Conservation (phyloP, 2,329 filamentous ascomycete species). For the Trichoderma gracile region DNA sequence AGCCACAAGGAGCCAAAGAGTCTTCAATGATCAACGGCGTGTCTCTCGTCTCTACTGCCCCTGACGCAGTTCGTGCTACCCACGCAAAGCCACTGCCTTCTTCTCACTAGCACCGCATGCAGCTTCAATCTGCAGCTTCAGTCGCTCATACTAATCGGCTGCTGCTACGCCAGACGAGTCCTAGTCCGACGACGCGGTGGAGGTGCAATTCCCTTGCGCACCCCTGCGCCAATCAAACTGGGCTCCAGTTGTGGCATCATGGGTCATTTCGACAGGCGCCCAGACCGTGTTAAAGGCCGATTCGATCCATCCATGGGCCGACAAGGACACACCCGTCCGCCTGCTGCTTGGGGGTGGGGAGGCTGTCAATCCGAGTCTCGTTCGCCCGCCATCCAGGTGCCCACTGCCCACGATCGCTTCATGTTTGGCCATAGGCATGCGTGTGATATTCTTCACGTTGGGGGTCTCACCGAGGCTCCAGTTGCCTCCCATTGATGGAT, state of each 20-base stretch:
- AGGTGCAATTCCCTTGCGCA: slow-evolving; percentile 9
- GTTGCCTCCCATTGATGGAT: not conserved
- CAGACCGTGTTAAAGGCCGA: not conserved
- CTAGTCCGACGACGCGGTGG: slow-evolving; percentile 4
- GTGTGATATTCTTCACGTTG: not conserved
- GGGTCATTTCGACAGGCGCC: slow-evolving; percentile 2
- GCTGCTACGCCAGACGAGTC: not conserved
- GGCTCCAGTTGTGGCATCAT: not conserved
- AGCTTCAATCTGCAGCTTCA: not conserved
- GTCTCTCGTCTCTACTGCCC: slow-evolving; percentile 3
- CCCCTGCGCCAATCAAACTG: slow-evolving; percentile 24
- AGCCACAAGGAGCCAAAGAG: too few relatives aligned
- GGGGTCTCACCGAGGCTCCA: not conserved
- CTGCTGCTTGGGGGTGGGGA: too few relatives aligned
- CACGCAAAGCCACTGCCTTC: too few relatives aligned
- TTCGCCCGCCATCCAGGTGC: too few relatives aligned
- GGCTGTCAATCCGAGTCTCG: too few relatives aligned
- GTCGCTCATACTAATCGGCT: not conserved
- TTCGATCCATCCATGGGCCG: not conserved
- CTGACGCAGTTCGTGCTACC: slow-evolving; percentile 10
- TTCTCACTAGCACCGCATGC: not conserved
- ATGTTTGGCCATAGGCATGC: not conserved
- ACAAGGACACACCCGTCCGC: not conserved
- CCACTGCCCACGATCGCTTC: too few relatives aligned
- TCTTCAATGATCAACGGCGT: not conserved